A percentile compares a stretch with the other conserved stretches of the same genome.
Conservation (phyloP, 805 yeast species). For the Starmera amethionina region DNA sequence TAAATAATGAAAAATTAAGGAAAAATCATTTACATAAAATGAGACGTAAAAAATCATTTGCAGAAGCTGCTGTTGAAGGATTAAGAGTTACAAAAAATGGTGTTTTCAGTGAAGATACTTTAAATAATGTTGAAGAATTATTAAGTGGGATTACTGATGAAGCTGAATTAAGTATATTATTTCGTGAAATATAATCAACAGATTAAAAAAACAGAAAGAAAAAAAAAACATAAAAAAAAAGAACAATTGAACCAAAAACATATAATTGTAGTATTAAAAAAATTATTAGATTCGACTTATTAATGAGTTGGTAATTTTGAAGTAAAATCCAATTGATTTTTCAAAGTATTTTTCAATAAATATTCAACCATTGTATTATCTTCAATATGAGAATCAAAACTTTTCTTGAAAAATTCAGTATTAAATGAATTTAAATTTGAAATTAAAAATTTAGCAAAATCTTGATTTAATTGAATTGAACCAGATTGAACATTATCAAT, state of each 20-base stretch:
- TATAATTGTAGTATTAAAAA: background rate
- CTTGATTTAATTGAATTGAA: slow-evolving; percentile 39
- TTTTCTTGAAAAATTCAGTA: slow-evolving; percentile 40
- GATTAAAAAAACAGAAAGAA: background rate
- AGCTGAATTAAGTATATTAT: slow-evolving; percentile 29
- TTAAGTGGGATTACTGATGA: slow-evolving; percentile 40
- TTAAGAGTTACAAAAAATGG: slow-evolving; percentile 68
- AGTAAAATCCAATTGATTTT: slow-evolving; percentile 74
- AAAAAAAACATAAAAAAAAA: too few relatives aligned
- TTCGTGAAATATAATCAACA: slow-evolving; percentile 14
- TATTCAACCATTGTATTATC: slow-evolving; percentile 77
- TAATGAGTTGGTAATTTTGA: slow-evolving; percentile 62
- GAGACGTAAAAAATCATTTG: slow-evolving; percentile 57
- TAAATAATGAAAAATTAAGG: slow-evolving; percentile 4
- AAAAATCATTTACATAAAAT: slow-evolving; percentile 21
- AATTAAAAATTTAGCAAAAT: slow-evolving; percentile 59
- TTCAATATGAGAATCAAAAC: slow-evolving; percentile 64
- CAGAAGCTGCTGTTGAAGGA: slow-evolving; percentile 71
- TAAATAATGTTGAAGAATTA: slow-evolving; percentile 66
- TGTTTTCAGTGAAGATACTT: slow-evolving; percentile 62
- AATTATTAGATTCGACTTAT: too few relatives aligned
- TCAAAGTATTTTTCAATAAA: slow-evolving; percentile 63
- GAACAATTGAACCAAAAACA: background rate
- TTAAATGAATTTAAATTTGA: slow-evolving; percentile 40
- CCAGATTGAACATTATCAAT: slow-evolving; percentile 32